These are phyloP conservation scores for Pseudofabraea citricarpa DNA, from an alignment of 2,329 filamentous ascomycete genomes.

Conservation along the genomic window DNA sequence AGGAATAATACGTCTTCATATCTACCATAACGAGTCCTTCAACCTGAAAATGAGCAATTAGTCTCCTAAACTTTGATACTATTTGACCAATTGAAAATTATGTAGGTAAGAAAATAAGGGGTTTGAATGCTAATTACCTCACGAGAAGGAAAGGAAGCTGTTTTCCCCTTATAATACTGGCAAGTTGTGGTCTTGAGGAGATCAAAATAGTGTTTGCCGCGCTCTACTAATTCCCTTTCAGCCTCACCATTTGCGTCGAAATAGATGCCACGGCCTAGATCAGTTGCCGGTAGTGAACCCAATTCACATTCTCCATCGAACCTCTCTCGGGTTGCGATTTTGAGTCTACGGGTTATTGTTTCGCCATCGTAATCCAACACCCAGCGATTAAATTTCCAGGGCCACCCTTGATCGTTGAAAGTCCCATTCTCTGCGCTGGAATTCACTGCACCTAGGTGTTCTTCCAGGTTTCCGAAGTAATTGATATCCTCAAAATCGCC, in stretches of 20 bases:
- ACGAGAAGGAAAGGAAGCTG: slow-evolving; percentile 1
- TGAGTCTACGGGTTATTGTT: too few relatives aligned
- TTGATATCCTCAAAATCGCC: not conserved
- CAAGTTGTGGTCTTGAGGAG: too few relatives aligned
- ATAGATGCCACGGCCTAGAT: too few relatives aligned
- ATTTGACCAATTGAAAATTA: too few relatives aligned
- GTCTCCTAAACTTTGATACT: too few relatives aligned
- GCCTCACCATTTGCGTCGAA: too few relatives aligned
- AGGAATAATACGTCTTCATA: slow-evolving; percentile 3
- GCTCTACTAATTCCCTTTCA: not conserved
- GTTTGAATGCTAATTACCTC: too few relatives aligned
- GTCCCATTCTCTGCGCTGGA: not conserved
- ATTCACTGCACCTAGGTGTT: not conserved
- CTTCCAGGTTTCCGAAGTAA: not conserved
- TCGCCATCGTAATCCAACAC: not conserved
- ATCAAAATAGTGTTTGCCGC: slow-evolving; percentile 4
- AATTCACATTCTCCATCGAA: slow-evolving; percentile 2
- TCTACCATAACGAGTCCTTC: slow-evolving; percentile 7
- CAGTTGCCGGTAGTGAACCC: too few relatives aligned
- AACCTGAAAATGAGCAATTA: slow-evolving; percentile 1
- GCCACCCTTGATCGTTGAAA: not conserved
- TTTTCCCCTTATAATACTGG: slow-evolving; percentile 7
- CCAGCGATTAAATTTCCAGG: not conserved
- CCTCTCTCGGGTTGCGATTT: too few relatives aligned
- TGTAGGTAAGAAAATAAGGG: too few relatives aligned